Percentiles rank a stretch among this genome's conserved stretches.
Evolutionary conservation across 495 filamentous ascomycete species (phyloP).

Genomic region (Neurospora sp.): DNA sequence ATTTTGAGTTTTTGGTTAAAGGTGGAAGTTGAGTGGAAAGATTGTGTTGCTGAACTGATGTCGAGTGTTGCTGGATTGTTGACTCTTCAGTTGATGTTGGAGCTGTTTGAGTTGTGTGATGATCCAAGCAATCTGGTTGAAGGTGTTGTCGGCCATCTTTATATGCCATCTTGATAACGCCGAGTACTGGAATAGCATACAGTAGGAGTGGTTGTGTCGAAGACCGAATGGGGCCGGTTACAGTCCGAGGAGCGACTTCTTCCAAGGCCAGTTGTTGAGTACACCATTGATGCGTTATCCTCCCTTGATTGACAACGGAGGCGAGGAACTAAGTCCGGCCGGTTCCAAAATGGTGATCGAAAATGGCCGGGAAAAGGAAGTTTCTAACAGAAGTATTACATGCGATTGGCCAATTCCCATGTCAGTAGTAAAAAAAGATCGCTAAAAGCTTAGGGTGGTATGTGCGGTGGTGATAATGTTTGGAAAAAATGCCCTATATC

Average conservation of each 20-base stretch:
- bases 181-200: not conserved
- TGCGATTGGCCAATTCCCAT: not conserved
- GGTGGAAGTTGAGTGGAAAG: not conserved
- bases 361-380: not conserved
- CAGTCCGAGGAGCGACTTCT: not conserved
- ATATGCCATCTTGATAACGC: not conserved
- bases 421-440: not conserved
- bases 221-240: not conserved
- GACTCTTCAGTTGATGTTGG: not conserved
- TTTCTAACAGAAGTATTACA: not conserved
- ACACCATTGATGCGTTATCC: not conserved
- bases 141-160: not conserved
- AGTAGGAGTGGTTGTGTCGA: not conserved
- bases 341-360: not conserved
- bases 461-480: not conserved
- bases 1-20: not conserved
- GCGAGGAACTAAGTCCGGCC: not conserved
- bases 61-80: not conserved
- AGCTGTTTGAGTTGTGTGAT: not conserved
- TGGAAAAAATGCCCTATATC: not conserved
- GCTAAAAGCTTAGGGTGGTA: not conserved
- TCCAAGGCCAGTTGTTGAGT: not conserved
- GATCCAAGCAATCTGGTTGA: not conserved
- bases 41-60: not conserved
- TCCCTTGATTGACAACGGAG: not conserved